Conservation (phyloP, 2,329 filamentous ascomycete genomes). For the Trichoderma simmonsii region DNA sequence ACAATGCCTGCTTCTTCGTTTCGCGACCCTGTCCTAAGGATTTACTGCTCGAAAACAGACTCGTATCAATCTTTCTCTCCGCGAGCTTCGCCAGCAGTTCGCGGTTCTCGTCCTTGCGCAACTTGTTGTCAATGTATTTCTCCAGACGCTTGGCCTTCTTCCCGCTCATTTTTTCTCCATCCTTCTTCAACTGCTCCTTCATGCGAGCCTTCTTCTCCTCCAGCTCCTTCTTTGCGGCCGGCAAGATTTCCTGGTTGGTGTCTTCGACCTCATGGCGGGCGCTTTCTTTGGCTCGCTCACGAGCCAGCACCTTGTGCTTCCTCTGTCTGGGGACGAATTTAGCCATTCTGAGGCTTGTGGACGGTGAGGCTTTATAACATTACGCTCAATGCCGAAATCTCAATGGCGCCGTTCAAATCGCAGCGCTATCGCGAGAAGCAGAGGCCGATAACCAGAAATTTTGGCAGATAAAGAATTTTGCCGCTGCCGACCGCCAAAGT, state of each 20-base stretch:
- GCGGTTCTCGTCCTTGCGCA: slow-evolving; percentile 89
- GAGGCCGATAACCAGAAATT: slow-evolving; percentile 30
- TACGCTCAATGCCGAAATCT: slow-evolving; percentile 19
- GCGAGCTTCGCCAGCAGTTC: slow-evolving; percentile 81
- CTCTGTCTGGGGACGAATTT: slow-evolving; percentile 63
- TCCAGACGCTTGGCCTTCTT: slow-evolving; percentile 66
- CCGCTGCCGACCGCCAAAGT: slow-evolving; percentile 36
- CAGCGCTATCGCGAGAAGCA: not conserved
- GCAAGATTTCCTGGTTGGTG: slow-evolving; percentile 37
- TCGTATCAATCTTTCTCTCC: slow-evolving; percentile 75
- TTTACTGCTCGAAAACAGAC: slow-evolving; percentile 72
- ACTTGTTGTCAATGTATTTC: slow-evolving; percentile 79
- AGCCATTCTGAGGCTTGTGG: slow-evolving; percentile 38
- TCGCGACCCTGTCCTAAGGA: slow-evolving; percentile 70
- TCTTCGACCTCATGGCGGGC: slow-evolving; percentile 39
- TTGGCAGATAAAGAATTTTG: slow-evolving; percentile 35
- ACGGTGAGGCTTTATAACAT: slow-evolving; percentile 14
- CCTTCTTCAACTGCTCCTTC: slow-evolving; percentile 50
- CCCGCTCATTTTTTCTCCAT: slow-evolving; percentile 55
- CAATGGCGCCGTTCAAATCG: slow-evolving; percentile 16
- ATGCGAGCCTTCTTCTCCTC: slow-evolving; percentile 55
- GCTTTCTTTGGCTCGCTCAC: slow-evolving; percentile 50
- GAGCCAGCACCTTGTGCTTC: slow-evolving; percentile 67
- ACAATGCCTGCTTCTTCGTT: slow-evolving; percentile 67
- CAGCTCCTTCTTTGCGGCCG: slow-evolving; percentile 45